phyloP scores from a whole-genome alignment of 2,329 filamentous ascomycete genomes.

The Epichloe gansuensis region DNA sequence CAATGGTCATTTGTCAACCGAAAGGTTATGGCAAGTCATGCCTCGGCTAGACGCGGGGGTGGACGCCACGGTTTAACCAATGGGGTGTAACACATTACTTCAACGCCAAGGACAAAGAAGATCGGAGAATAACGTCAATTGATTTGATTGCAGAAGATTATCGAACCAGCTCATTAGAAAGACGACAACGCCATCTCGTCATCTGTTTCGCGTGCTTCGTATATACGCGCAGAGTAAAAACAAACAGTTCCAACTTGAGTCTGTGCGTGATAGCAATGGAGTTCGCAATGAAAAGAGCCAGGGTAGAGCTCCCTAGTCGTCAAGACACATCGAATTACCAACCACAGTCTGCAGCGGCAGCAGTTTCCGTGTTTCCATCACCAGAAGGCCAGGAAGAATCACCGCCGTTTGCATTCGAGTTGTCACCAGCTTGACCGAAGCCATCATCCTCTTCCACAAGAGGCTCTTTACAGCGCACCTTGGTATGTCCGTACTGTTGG shows the following conservation, averaged over 20 bases:
- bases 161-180: background rate
- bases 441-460: constrained; percentile 8
- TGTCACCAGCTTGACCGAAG: constrained; percentile 5
- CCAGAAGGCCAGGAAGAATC: constrained; percentile 2
- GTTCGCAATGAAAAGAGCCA: background rate
- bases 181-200: background rate
- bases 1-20: background rate
- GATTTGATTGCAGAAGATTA: background rate
- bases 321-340: background rate
- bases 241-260: background rate
- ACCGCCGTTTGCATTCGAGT: constrained; percentile 4
- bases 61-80: background rate
- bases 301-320: background rate
- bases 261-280: background rate
- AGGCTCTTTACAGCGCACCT: constrained; percentile 24
- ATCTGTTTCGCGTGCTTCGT: background rate
- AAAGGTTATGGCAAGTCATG: background rate
- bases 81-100: background rate
- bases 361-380: background rate
- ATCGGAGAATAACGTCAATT: background rate
- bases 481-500: constrained; percentile 26
- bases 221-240: background rate
- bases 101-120: background rate
- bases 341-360: background rate
- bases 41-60: constrained; percentile 2